These are phyloP conservation scores for Fusarium poae DNA, from an alignment of 2,329 filamentous ascomycete species.

Conservation along the genomic window DNA sequence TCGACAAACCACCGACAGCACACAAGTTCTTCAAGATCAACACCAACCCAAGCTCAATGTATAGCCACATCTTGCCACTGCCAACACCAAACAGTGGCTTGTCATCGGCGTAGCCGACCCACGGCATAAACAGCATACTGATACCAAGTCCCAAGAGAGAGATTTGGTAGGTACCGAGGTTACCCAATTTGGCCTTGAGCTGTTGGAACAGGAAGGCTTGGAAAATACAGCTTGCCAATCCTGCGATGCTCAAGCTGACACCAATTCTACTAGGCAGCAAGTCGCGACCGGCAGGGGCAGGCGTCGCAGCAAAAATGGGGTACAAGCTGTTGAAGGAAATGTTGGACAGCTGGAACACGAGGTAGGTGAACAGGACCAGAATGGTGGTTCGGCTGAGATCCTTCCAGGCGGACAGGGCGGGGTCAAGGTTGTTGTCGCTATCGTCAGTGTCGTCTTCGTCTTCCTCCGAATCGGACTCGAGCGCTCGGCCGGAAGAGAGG, in stretches of 20 bases:
- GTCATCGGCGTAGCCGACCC: constrained; percentile 81
- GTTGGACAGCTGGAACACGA: constrained; percentile 94
- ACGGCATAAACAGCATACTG: constrained; percentile 89
- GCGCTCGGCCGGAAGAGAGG: constrained; percentile 41
- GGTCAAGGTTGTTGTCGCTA: constrained; percentile 29
- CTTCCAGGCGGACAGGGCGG: constrained; percentile 57
- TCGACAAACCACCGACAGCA: constrained; percentile 88
- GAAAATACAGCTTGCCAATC: constrained; percentile 87
- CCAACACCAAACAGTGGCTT: constrained; percentile 68
- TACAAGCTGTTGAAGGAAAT: constrained; percentile 96
- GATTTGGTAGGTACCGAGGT: constrained; percentile 84
- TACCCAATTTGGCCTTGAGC: constrained; percentile 83
- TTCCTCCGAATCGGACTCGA: constrained; percentile 45
- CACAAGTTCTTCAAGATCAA: constrained; percentile 91
- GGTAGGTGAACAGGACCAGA: constrained; percentile 84
- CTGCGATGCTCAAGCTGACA: constrained; percentile 85
- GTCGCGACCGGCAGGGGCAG: constrained; percentile 80
- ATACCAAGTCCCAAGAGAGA: constrained; percentile 84
- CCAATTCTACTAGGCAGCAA: constrained; percentile 86
- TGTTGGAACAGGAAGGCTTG: constrained; percentile 87
- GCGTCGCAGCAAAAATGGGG: constrained; percentile 87
- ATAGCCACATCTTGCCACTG: constrained; percentile 77
- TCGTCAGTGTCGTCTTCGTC: constrained; percentile 47
- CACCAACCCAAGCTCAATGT: constrained; percentile 82
- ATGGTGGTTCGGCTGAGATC: constrained; percentile 83